Conservation (phyloP, 495 filamentous ascomycete species). For the Baudoinia panamericana region DNA sequence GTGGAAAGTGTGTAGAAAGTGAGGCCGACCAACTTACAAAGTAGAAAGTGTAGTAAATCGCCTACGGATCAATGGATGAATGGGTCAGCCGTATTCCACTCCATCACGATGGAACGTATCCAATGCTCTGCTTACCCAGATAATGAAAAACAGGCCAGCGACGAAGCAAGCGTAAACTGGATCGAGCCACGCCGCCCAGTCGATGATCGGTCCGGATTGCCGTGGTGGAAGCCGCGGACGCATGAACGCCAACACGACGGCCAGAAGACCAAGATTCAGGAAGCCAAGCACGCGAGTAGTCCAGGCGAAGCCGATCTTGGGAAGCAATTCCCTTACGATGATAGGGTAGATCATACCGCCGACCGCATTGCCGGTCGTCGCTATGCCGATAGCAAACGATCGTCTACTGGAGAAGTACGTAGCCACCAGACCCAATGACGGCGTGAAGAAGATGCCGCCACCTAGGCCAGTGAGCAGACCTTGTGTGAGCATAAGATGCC, state of each 20-base stretch:
- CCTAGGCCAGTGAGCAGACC: slow-evolving; percentile 64
- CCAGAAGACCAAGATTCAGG: slow-evolving; percentile 23
- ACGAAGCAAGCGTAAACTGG: slow-evolving; percentile 24
- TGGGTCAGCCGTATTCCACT: too few species aligned
- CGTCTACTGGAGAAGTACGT: slow-evolving; percentile 64
- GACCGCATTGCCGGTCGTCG: slow-evolving; percentile 55
- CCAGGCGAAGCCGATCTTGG: slow-evolving; percentile 34
- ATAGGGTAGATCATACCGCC: slow-evolving; percentile 72
- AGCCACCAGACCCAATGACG: slow-evolving; percentile 51
- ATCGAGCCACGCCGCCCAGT: slow-evolving; percentile 32
- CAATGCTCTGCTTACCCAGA: too few species aligned
- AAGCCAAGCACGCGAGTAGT: slow-evolving; percentile 32
- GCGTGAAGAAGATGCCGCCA: slow-evolving; percentile 62
- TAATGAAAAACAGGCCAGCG: slow-evolving; percentile 27
- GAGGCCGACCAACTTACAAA: not conserved
- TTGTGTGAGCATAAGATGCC: slow-evolving; percentile 73
- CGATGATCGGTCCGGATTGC: slow-evolving; percentile 29
- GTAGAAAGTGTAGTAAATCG: too few species aligned
- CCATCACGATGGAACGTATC: too few species aligned
- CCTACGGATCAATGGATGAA: too few species aligned
- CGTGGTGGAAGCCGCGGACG: slow-evolving; percentile 29
- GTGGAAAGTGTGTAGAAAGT: not conserved
- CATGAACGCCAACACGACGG: slow-evolving; percentile 16
- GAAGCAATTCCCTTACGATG: slow-evolving; percentile 59
- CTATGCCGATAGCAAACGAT: slow-evolving; percentile 54